Base-by-base conservation (phyloP, 2,329 filamentous ascomycete genomes). In the Paraphaeosphaeria minitans region DNA sequence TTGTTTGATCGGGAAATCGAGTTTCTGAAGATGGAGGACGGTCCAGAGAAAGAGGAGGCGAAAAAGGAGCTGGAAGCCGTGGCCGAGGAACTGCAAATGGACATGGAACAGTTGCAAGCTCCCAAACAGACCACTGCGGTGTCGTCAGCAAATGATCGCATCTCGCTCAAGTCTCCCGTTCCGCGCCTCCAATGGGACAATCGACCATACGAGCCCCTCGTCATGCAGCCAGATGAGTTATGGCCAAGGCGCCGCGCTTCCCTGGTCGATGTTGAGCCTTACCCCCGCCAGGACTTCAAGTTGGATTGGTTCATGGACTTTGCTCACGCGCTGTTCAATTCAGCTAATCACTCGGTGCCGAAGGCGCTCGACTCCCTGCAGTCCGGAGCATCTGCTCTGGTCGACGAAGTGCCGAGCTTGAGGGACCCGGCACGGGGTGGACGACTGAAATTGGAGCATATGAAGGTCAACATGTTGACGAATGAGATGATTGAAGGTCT, bases 201-300 rank as follows among this genome's bases (percentile, higher is more conserved):
- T 1, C 87, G 93, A 16, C 77, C 80, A 1, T 87, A 86, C 67
- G 91, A 96, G 67, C 90, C 92, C 0, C 79, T 97, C 16, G 75
- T 79, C 24, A 83, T 85, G 2, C 60, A 79, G 4, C 53, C 75
- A 0, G 69, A 83, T 0, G 93, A 96, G 64, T 89, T 92, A 67
- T 91, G 83, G 72, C 92, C 91, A 1, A 79, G 83, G 24, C 75
- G 81, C 9, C 78, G 81, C 7, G 79, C 86, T 56, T 77, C 80
- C 12, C 83, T 94, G 3, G 72, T 93, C 16, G 90, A 93, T 72
- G 79, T 92, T 58, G 84, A 88, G 63, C 90, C 91, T 3, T 82
- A 83, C 4, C 60, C 70, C 13, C 37, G 59, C 22, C 51, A 51
- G n/a, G 10, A 49, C 0, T 65, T 71, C 13, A 65, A 55, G 51